Evolutionary conservation across 148 eudicot genomes (phyloP), one percentile per base, ranked within the genome.

Genomic region (Persicaria tinctoria): DNA sequence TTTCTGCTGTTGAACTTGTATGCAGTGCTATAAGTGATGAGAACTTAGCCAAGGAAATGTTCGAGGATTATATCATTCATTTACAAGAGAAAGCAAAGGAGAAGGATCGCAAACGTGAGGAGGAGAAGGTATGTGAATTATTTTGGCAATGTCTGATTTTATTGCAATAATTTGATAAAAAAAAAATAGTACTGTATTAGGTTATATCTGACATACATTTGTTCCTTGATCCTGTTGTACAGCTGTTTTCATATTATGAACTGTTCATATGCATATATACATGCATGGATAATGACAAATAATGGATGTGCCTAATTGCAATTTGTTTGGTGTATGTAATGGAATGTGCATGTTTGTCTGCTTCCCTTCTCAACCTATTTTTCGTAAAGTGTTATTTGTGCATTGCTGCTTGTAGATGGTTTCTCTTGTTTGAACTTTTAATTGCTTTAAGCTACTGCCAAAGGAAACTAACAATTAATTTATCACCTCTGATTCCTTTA

Each of bases 81-180:
- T 74, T 95, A 77, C 92, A 86, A 81, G 97, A 92, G 78, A 95
- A 90, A 86, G 91, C 90, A 60, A 92, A 88, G 86, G 96, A 95
- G 76, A 95, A 95, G 80, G 99, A 95, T 73, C 88, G 93, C 8
- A 95, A 88, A 79, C 90, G 97, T 23, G 99, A 95, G 79, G 99
- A 95, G 71, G 99, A 95, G 74, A 95, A 92, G 97, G 97, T 95
- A 80, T 75, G 23, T 8, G 51, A 46, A 8, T 14, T 55, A 73
- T 10, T 54, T 63, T 32, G 38, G 41, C 13, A 60, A 23, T 23
- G 10, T 60, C 12, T 7, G 66, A 60, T 60, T 20, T 20, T 63
- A 38, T 20, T 13, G 38, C 47, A 44, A 47, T 66, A 66, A 17
- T 44, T 44, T 41, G 70, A 44, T 13, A 14, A 1, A 41, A 63